phyloP scores from a whole-genome alignment of 1,284 basidiomycete species.

The Leccinum fuscescens region DNA sequence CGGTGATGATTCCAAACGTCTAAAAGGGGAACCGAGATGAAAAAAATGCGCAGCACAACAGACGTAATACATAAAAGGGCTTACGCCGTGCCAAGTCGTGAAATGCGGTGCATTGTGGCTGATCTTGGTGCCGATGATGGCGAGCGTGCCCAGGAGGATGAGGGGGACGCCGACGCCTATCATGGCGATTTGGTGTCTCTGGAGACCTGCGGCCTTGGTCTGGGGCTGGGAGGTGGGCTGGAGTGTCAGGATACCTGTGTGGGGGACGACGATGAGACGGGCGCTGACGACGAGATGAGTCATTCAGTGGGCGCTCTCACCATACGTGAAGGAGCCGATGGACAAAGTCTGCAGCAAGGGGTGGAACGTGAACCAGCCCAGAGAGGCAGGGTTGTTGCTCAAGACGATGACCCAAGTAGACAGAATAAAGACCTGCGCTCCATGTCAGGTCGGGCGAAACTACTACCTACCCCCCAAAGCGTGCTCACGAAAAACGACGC shows the following conservation, averaged over 20 bases:
- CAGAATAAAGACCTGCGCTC: slow-evolving; percentile 43
- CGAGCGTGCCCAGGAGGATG: slow-evolving; percentile 53
- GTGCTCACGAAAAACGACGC: slow-evolving; percentile 22
- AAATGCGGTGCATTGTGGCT: slow-evolving; percentile 50
- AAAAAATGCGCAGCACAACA: slow-evolving; percentile 1
- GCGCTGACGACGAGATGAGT: background rate
- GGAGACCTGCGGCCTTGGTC: slow-evolving; percentile 63
- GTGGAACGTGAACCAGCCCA: slow-evolving; percentile 66
- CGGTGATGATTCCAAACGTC: slow-evolving; percentile 56
- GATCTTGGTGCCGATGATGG: slow-evolving; percentile 57
- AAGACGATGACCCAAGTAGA: slow-evolving; percentile 57
- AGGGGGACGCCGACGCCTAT: slow-evolving; percentile 50
- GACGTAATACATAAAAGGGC: slow-evolving; percentile 20
- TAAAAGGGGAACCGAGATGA: slow-evolving; percentile 15
- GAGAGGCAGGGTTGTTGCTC: slow-evolving; percentile 43
- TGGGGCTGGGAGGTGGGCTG: slow-evolving; percentile 68
- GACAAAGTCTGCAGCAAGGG: slow-evolving; percentile 59
- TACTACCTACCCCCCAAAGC: no score
- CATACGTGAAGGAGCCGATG: slow-evolving; percentile 55
- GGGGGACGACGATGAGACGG: background rate
- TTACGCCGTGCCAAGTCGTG: slow-evolving; percentile 66
- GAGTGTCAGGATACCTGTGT: slow-evolving; percentile 61
- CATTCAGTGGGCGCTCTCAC: slow-evolving; percentile 34
- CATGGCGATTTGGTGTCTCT: slow-evolving; percentile 61
- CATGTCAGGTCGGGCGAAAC: slow-evolving; percentile 11